Evolutionary conservation across 1,284 basidiomycete genomes (phyloP).

Genomic region (Somion occarium): DNA sequence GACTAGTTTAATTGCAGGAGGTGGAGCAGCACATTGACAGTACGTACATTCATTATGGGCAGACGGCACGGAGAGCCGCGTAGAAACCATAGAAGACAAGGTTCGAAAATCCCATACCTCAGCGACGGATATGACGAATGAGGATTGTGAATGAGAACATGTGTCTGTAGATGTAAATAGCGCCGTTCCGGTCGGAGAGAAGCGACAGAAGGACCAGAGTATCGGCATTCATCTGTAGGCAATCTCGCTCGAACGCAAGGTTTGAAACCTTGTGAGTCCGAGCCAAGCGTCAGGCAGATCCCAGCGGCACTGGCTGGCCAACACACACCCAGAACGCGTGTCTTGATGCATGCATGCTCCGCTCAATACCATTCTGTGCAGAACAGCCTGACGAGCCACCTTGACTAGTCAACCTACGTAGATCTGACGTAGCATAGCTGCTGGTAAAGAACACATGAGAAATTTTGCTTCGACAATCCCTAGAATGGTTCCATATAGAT

Average conservation of each 20-base stretch:
- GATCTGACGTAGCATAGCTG: not conserved
- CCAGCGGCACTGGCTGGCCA: not conserved
- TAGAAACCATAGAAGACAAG: not conserved
- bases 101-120: not conserved
- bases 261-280: slow-evolving; percentile 1
- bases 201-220: slow-evolving; percentile 6
- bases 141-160: not conserved
- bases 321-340: not conserved
- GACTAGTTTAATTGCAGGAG: not conserved
- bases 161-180: not conserved
- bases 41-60: slow-evolving; percentile 7
- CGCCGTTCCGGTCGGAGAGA: slow-evolving; percentile 10
- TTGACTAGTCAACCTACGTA: not conserved
- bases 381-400: not conserved
- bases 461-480: too few relatives aligned
- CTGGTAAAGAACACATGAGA: too few relatives aligned
- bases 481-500: too few relatives aligned
- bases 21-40: not conserved
- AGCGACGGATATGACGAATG: not conserved
- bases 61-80: not conserved
- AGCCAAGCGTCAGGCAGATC: not conserved
- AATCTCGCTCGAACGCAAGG: slow-evolving; percentile 3
- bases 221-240: slow-evolving; percentile 11
- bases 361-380: not conserved
- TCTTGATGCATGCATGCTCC: not conserved